Base-by-base conservation (phyloP, 2,329 filamentous ascomycete genomes). In the Salinomyces thailandicus region DNA sequence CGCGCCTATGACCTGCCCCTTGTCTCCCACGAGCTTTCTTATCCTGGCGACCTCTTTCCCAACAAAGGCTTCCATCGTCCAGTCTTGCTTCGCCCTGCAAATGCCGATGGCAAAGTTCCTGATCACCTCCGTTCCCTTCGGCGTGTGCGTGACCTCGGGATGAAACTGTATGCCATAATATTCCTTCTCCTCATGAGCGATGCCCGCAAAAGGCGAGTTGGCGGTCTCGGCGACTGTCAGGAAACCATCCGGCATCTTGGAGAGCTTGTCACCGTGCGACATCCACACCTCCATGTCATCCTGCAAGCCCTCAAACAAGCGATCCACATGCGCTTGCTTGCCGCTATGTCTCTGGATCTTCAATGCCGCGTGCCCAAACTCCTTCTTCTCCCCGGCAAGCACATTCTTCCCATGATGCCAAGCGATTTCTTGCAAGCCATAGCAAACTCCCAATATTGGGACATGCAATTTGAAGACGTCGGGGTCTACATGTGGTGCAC, bases 151-250 rank as follows among this genome's bases (percentile, higher is more conserved):
- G 37, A 94, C 73, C 59, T 95, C 87, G 1, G 87, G 86, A 60
- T 94, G 87, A 60, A 94, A 89, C 57, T 95, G 87, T 31, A 94
- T 74, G 37, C 81, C 84, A 53, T 78, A 93, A 49, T 84, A 78
- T 17, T 78, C 77, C 65, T 80, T 76, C 6, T 63, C 62, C 57
- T 75, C 55, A 56, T 86, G 81, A 13, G 79, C 81, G 50, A 89
- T 93, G 40, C 76, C 85, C 8, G 87, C 87, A 50, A 74, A 93
- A 16, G 79, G 75, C 1, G 82, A 77, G 63, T 91, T 93, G 34
- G 67, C 57, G 2, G 85, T 89, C 4, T 70, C 79, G 34, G 82
- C 86, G 50, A 94, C 75, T 12, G 71, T 77, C 41, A 73, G 63
- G 57, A 93, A 94, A 27, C 70, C 73, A 22, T 79, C 66, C 6